Percentiles rank a stretch among this genome's conserved stretches.
phyloP scores from a whole-genome alignment of 352 stramenopile genomes.

The Phytophthora niederhauseri region DNA sequence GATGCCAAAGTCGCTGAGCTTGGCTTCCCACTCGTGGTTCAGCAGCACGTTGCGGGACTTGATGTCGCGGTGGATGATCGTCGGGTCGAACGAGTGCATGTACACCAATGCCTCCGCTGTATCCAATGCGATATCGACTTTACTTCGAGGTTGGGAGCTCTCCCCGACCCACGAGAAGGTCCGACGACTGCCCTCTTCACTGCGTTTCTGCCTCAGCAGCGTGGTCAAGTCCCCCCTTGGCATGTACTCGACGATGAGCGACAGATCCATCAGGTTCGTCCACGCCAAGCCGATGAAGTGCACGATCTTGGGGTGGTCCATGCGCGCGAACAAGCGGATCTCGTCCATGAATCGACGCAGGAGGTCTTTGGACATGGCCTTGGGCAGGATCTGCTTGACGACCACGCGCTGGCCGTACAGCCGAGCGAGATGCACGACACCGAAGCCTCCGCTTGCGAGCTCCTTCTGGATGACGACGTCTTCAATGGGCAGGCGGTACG shows the following conservation, averaged over 20 bases:
- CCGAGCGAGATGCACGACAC: slow-evolving; percentile 52
- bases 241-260: slow-evolving; percentile 53
- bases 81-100: slow-evolving; percentile 48
- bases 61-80: slow-evolving; percentile 58
- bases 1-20: slow-evolving; percentile 66
- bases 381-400: slow-evolving; percentile 52
- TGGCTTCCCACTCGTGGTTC: slow-evolving; percentile 42
- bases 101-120: slow-evolving; percentile 52
- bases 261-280: slow-evolving; percentile 56
- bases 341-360: slow-evolving; percentile 50
- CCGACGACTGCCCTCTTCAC: slow-evolving; percentile 36
- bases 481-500: slow-evolving; percentile 50
- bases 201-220: slow-evolving; percentile 32
- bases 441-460: slow-evolving; percentile 60
- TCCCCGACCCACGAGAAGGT: slow-evolving; percentile 37
- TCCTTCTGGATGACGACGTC: slow-evolving; percentile 48
- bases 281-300: slow-evolving; percentile 54
- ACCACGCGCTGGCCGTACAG: slow-evolving; percentile 43
- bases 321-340: slow-evolving; percentile 43
- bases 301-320: slow-evolving; percentile 49
- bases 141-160: slow-evolving; percentile 30
- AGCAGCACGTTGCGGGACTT: slow-evolving; percentile 57
- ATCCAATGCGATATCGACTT: slow-evolving; percentile 41
- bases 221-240: slow-evolving; percentile 46
- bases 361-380: slow-evolving; percentile 40